Evolutionary conservation across 2,329 filamentous ascomycete genomes (phyloP), one percentile per base, ranked within the genome.

Genomic region (Didymella sp.): DNA sequence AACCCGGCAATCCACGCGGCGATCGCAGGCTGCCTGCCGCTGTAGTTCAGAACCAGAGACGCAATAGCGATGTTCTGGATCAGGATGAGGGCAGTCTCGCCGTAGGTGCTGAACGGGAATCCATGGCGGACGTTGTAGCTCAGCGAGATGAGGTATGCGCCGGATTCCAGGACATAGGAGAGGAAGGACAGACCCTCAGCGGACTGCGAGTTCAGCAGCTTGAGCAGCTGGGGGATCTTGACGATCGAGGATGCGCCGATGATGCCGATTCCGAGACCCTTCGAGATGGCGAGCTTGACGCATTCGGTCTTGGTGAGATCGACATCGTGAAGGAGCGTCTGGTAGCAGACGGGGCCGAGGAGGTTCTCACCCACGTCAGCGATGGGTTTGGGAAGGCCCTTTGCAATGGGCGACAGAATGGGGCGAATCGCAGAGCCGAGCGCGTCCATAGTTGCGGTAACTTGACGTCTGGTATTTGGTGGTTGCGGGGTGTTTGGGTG

Each of bases 161-260:
- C 84, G 8, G 92, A 97, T 81, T 99, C 95, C 74, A 99, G 91
- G 30, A 95, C 83, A 81, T 97, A 98, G 28, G 91, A 90, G 41
- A 96, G 84, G 79, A 98, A 96, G 45, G 88, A 92, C 60, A 99
- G 85, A 67, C 95, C 95, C 41, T 87, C 85, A 25, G 92, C 87
- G 46, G 92, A 96, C 70, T 87, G 85, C 44, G 91, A 92, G 72
- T 84, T 83, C 71, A 95, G 79, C 48, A 99, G 87, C 82, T 99
- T 99, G 76, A 97, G 78, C 74, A 99, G 94, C 82, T 99, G 95
- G 0, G 95, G 95, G 24, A 99, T 87, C 81, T 99, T 99, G 81
- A 99, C 93, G 69, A 98, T 87, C 51, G 91, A 88, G 25, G 90
- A 93, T 50, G 92, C 92, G 66, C 85, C 89, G 73, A 99, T 92